Evolutionary conservation across 495 filamentous ascomycete genomes (phyloP).

Genomic region (Penicillium soppii): DNA sequence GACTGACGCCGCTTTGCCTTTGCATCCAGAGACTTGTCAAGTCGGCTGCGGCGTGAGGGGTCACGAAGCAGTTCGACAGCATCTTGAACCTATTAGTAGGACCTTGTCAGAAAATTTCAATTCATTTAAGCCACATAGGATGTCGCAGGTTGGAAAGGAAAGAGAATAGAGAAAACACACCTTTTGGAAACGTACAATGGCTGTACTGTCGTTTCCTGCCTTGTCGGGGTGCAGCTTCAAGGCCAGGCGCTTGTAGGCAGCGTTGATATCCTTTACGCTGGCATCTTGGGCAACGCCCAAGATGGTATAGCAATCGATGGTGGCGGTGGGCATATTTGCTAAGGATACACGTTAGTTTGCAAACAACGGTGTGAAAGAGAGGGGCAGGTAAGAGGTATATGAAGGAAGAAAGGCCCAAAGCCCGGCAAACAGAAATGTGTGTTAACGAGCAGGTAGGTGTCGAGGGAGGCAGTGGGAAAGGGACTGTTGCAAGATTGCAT

Average conservation of each 20-base stretch:
- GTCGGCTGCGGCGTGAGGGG: constrained; percentile 20
- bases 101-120: not conserved
- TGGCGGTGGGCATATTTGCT: constrained; percentile 6
- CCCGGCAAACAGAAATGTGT: too few relatives aligned
- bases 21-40: constrained; percentile 17
- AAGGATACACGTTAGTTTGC: not conserved
- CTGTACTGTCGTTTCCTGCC: constrained; percentile 39
- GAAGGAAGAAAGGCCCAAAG: too few relatives aligned
- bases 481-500: too few relatives aligned
- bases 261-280: constrained; percentile 39
- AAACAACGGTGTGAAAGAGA: too few relatives aligned
- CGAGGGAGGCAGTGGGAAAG: too few relatives aligned
- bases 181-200: constrained; percentile 45
- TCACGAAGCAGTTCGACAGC: constrained; percentile 42
- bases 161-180: too few relatives aligned
- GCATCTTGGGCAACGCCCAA: constrained; percentile 36
- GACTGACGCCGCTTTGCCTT: not conserved
- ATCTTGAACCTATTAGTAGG: constrained; percentile 31
- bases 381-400: too few relatives aligned
- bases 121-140: not conserved
- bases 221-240: constrained; percentile 65
- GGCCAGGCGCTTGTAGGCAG: constrained; percentile 47
- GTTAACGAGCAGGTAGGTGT: too few relatives aligned
- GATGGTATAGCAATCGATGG: constrained; percentile 34
- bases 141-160: not conserved